Evolutionary conservation across 2,329 filamentous ascomycete species (phyloP), one percentile per base, ranked within the genome.

Genomic region (Penicillium brevicompactum): DNA sequence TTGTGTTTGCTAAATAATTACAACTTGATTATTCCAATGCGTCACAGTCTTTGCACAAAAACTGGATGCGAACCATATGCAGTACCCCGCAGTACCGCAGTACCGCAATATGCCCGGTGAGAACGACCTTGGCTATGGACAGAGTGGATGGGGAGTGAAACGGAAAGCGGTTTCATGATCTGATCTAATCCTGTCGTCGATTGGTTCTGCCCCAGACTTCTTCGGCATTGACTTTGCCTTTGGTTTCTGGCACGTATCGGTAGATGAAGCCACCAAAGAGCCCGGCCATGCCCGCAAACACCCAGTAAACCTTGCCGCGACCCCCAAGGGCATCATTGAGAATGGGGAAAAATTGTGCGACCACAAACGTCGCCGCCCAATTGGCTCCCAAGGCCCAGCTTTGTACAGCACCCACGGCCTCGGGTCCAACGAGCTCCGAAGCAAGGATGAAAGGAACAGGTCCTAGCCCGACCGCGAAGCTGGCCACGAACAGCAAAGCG

Each of bases 371-470:
- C 0, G 92, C 89, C 24, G 91, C 81, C 81, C 95, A 97, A 73
- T 94, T 97, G 13, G 90, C 88, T 1, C 86, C 91, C 22, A 97
- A 76, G 0, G 88, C 90, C 84, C 92, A 95, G 55, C 89, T 92
- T 73, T 99, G 94, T 0, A 91, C 89, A 0, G 93, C 91, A 1
- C 93, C 92, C 0, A 97, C 92, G 0, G 93, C 94, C 70, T 96
- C 91, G 11, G 91, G 87, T 0, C 87, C 89, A 1, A 97, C 94
- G 2, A 97, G 84, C 74, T 97, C 94, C 1, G 90, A 92, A 0
- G 92, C 88, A 45, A 99, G 82, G 62, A 97, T 95, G 73, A 97
- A 99, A 0, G 94, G 94, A 0, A 99, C 91, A 0, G 94, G 94
- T 0, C 94, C 94, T 0, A 99, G 82, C 0, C 94, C 94, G 13